Conservation (phyloP, 306 rosid genomes). For the Begonia peltatifolia region DNA sequence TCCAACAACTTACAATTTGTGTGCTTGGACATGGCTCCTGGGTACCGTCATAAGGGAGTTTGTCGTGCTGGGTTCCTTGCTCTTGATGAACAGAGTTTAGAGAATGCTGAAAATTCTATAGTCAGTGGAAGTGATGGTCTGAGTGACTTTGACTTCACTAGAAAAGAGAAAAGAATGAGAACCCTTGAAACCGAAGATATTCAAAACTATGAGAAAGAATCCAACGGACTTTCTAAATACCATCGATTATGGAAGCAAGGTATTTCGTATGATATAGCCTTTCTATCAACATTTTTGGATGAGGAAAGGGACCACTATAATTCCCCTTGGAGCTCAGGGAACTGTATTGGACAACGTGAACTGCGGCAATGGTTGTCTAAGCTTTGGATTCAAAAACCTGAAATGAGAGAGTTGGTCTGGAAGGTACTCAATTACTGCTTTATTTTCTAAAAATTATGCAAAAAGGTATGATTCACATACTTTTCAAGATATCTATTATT, state of each 20-base stretch:
- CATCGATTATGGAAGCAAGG: slow-evolving; percentile 51
- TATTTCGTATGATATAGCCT: slow-evolving; percentile 68
- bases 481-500: no score
- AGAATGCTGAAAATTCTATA: slow-evolving; percentile 24
- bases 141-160: slow-evolving; percentile 27
- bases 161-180: slow-evolving; percentile 66
- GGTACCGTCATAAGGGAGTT: slow-evolving; percentile 90
- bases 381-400: slow-evolving; percentile 77
- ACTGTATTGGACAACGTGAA: slow-evolving; percentile 87
- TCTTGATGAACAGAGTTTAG: slow-evolving; percentile 44
- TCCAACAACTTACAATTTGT: slow-evolving; percentile 78
- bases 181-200: slow-evolving; percentile 35
- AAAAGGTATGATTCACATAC: not conserved
- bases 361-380: slow-evolving; percentile 86
- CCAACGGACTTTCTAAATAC: slow-evolving; percentile 26
- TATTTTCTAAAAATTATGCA: not conserved
- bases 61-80: slow-evolving; percentile 96
- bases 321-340: slow-evolving; percentile 79
- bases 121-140: slow-evolving; percentile 16
- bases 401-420: slow-evolving; percentile 73
- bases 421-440: slow-evolving; percentile 34
- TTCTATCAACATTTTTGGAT: slow-evolving; percentile 69
- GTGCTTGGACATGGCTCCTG: slow-evolving; percentile 99
- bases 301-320: slow-evolving; percentile 79
- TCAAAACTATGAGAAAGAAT: slow-evolving; percentile 16